phyloP scores from a whole-genome alignment of 495 filamentous ascomycete species.

The Amorphotheca resinae region DNA sequence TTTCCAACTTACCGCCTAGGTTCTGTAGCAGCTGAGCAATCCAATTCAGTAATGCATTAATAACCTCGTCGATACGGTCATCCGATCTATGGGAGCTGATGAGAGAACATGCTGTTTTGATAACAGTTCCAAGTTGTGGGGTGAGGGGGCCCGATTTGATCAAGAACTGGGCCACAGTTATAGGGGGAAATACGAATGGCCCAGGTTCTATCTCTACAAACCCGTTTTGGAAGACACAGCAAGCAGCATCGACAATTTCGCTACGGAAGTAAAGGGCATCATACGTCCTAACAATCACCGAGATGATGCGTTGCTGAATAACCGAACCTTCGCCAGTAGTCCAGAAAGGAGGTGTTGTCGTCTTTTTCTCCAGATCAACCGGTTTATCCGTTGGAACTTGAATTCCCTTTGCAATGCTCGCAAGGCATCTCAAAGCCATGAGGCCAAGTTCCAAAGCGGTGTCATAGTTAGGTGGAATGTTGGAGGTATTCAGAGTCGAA shows the following conservation, averaged over 20 bases:
- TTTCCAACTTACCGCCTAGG: slow-evolving; percentile 39
- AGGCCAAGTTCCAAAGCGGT: slow-evolving; percentile 37
- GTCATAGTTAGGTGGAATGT: not conserved
- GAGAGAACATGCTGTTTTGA: slow-evolving; percentile 68
- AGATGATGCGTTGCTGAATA: slow-evolving; percentile 41
- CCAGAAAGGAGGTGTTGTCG: slow-evolving; percentile 45
- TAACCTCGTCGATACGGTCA: slow-evolving; percentile 25
- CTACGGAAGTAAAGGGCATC: slow-evolving; percentile 44
- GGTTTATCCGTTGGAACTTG: slow-evolving; percentile 57
- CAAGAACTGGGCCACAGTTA: slow-evolving; percentile 59
- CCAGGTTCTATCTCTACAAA: slow-evolving; percentile 69
- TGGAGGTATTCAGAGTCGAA: not conserved
- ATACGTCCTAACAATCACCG: slow-evolving; percentile 21
- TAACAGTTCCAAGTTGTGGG: slow-evolving; percentile 57
- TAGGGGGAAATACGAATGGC: slow-evolving; percentile 63
- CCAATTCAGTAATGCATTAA: slow-evolving; percentile 47
- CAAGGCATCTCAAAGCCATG: slow-evolving; percentile 57
- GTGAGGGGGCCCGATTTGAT: slow-evolving; percentile 46
- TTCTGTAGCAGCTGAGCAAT: slow-evolving; percentile 50
- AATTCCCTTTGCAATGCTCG: slow-evolving; percentile 67
- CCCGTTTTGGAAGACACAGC: slow-evolving; percentile 62
- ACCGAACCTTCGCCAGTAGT: slow-evolving; percentile 36
- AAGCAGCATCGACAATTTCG: slow-evolving; percentile 63
- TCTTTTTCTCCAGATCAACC: slow-evolving; percentile 48
- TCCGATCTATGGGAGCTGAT: slow-evolving; percentile 43